A percentile compares a stretch with the other conserved stretches of the same genome.
Evolutionary conservation across 1,139 yeast species (phyloP).

Genomic region (Suhomyces atakaporum): DNA sequence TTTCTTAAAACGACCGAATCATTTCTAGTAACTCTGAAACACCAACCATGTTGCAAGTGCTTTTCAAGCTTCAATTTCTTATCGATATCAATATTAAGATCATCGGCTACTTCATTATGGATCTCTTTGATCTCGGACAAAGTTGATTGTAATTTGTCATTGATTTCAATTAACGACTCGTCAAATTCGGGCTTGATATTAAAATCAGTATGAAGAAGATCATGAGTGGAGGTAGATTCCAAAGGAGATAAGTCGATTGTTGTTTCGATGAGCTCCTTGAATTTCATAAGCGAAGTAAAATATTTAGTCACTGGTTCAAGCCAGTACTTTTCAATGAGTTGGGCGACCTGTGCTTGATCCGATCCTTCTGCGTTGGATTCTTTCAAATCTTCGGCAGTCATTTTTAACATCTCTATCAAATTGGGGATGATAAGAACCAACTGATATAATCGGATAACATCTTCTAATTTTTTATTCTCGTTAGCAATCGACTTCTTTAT

Average conservation of each 20-base stretch:
- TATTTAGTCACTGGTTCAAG: slow-evolving; percentile 53
- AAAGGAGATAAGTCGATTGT: slow-evolving; percentile 86
- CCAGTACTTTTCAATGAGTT: slow-evolving; percentile 56
- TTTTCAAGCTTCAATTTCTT: slow-evolving; percentile 87
- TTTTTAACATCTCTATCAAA: slow-evolving; percentile 51
- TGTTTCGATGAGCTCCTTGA: slow-evolving; percentile 86
- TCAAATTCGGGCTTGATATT: slow-evolving; percentile 90
- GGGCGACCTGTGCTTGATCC: slow-evolving; percentile 20
- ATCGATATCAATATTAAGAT: slow-evolving; percentile 76
- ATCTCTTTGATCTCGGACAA: slow-evolving; percentile 57
- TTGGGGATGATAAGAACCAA: slow-evolving; percentile 72
- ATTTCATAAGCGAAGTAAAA: slow-evolving; percentile 57
- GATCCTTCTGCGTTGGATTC: slow-evolving; percentile 17
- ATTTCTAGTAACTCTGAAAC: slow-evolving; percentile 85
- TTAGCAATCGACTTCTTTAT: slow-evolving; percentile 36
- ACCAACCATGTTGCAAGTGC: slow-evolving; percentile 89
- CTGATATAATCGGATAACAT: slow-evolving; percentile 88
- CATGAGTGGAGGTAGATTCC: slow-evolving; percentile 48
- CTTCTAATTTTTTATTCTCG: slow-evolving; percentile 65
- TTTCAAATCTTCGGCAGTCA: slow-evolving; percentile 34
- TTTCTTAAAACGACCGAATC: slow-evolving; percentile 82
- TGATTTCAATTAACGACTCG: slow-evolving; percentile 65
- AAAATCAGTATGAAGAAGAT: slow-evolving; percentile 56
- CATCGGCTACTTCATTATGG: slow-evolving; percentile 70
- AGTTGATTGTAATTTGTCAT: slow-evolving; percentile 55